phyloP scores from a whole-genome alignment of 1,139 yeast genomes.

The Kurtzmaniella quercitrusa region DNA sequence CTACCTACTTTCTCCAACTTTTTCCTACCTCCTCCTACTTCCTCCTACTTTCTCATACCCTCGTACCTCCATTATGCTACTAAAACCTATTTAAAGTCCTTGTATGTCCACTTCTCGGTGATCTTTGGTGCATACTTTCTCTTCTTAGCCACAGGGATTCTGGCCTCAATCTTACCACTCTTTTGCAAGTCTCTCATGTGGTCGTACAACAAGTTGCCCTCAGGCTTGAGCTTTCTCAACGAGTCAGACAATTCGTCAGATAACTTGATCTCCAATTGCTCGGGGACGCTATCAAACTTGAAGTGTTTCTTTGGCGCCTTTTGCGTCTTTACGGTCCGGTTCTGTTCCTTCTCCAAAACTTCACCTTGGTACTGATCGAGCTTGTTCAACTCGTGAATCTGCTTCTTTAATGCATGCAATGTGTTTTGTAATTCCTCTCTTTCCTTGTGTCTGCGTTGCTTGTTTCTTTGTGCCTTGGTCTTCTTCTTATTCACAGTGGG shows the following conservation, averaged over 20 bases:
- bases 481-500: conserved; percentile 70
- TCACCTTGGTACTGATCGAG: conserved; percentile 25
- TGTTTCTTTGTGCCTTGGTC: conserved; percentile 74
- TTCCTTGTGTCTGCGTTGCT: conserved; percentile 61
- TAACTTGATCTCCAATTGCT: conserved; percentile 78
- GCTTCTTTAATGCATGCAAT: conserved; percentile 53
- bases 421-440: conserved; percentile 51
- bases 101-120: conserved; percentile 90
- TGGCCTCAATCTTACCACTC: conserved; percentile 80
- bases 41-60: neutral
- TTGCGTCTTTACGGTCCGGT: conserved; percentile 20
- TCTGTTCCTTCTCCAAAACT: conserved; percentile 13
- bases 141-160: conserved; percentile 66
- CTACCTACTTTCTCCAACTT: too few relatives aligned
- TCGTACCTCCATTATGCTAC: neutral
- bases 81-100: conserved; percentile 62
- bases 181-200: conserved; percentile 79
- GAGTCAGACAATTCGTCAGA: conserved; percentile 87
- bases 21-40: too few relatives aligned
- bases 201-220: conserved; percentile 83
- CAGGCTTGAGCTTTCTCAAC: conserved; percentile 79
- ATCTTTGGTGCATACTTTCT: conserved; percentile 67
- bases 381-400: conserved; percentile 54
- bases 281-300: conserved; percentile 56
- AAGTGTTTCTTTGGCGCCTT: conserved; percentile 34